Conservation (phyloP, 192 early-diverging fungal genomes). For the Backusella tuberculispora region DNA sequence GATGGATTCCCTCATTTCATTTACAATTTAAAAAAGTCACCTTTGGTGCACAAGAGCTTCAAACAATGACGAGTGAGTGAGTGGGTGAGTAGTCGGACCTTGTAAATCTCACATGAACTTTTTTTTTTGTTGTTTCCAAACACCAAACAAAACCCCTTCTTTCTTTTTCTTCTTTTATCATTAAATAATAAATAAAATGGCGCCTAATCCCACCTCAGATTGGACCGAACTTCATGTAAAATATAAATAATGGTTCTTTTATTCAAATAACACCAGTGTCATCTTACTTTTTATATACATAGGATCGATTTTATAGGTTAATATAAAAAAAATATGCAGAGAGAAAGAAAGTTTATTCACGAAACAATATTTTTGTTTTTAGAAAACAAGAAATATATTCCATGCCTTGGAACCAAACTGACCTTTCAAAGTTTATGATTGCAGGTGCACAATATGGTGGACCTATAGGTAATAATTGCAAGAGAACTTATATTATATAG, state of each 20-base stretch:
- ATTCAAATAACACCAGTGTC: neutral
- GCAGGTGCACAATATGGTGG: slow-evolving; percentile 91
- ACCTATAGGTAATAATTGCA: slow-evolving; percentile 90
- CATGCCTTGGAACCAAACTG: slow-evolving; percentile 88
- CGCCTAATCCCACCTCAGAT: slow-evolving; percentile 60
- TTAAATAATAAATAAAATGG: slow-evolving; percentile 37
- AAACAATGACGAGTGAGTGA: no score
- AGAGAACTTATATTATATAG: no score
- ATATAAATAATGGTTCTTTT: neutral
- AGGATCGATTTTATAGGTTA: slow-evolving; percentile 65
- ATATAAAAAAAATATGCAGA: neutral
- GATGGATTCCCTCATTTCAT: no score
- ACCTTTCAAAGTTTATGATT: slow-evolving; percentile 81
- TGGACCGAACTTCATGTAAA: slow-evolving; percentile 58
- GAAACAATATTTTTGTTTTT: neutral
- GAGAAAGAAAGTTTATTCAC: neutral
- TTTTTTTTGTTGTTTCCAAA: neutral
- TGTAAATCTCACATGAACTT: slow-evolving; percentile 12
- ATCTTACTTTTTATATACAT: slow-evolving; percentile 8
- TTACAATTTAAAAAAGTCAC: no score
- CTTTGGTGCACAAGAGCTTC: no score
- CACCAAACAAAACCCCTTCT: slow-evolving; percentile 2
- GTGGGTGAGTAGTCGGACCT: neutral
- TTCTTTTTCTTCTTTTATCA: slow-evolving; percentile 16
- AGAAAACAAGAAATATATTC: slow-evolving; percentile 83